A percentile compares a stretch with the other conserved stretches of the same genome.
These are phyloP conservation scores for Scheffersomyces stambukii DNA, from an alignment of 1,139 yeast genomes.

Conservation along the genomic window DNA sequence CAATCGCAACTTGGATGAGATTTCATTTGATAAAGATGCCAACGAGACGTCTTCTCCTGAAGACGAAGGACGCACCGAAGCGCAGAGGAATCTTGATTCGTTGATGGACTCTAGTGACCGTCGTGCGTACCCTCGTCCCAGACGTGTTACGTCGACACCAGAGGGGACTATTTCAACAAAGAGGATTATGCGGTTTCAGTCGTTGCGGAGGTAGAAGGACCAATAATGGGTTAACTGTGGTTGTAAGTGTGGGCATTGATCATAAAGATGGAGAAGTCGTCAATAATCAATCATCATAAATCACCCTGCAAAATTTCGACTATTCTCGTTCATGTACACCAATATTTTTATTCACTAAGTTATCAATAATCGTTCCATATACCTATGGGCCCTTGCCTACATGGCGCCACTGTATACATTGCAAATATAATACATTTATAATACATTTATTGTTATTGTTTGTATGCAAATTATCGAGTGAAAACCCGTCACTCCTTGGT, in stretches of 20 bases:
- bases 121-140: slow-evolving; percentile 14
- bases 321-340: too few species aligned
- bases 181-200: slow-evolving; percentile 8
- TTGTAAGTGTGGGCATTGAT: too few species aligned
- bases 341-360: too few species aligned
- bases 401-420: slow-evolving; percentile 1
- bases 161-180: slow-evolving; percentile 1
- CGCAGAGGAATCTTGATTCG: slow-evolving; percentile 11
- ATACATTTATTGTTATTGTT: too few species aligned
- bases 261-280: too few species aligned
- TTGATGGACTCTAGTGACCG: slow-evolving; percentile 14
- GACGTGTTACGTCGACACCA: slow-evolving; percentile 6
- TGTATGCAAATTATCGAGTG: slow-evolving; percentile 3
- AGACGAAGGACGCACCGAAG: slow-evolving; percentile 6
- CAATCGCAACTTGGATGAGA: slow-evolving; percentile 62
- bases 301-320: background rate
- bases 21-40: slow-evolving; percentile 39
- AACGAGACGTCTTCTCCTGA: slow-evolving; percentile 10
- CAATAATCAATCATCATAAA: background rate
- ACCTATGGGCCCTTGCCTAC: too few species aligned
- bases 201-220: slow-evolving; percentile 8
- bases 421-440: background rate
- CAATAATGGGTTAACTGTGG: too few species aligned
- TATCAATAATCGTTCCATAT: too few species aligned
- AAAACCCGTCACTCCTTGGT: too few species aligned